These are phyloP conservation scores for Bipolaris zeicola DNA, from an alignment of 2,329 filamentous ascomycete genomes.

Conservation along the genomic window DNA sequence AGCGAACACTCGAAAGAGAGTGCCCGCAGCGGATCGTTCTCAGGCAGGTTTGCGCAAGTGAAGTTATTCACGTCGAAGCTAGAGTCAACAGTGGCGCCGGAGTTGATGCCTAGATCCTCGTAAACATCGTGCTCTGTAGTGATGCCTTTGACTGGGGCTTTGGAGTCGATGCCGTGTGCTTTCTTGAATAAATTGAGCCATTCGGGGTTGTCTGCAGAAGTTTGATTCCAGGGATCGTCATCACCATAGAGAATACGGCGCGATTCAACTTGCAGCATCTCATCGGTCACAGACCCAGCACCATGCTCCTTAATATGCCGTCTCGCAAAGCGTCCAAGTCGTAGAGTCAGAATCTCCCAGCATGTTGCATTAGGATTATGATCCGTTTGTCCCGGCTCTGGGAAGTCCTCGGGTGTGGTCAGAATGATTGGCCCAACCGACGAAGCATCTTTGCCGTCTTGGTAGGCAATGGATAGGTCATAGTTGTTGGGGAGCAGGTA, in stretches of 20 bases:
- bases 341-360: constrained; percentile 57
- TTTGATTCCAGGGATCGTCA: constrained; percentile 57
- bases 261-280: constrained; percentile 56
- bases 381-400: constrained; percentile 10
- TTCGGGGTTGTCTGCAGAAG: constrained; percentile 49
- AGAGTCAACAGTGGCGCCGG: constrained; percentile 29
- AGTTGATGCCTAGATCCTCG: constrained; percentile 43
- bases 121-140: constrained; percentile 33
- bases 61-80: constrained; percentile 43
- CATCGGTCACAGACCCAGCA: constrained; percentile 51
- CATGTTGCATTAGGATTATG: constrained; percentile 47
- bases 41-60: constrained; percentile 11
- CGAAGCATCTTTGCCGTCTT: constrained; percentile 15
- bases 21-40: constrained; percentile 19
- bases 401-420: constrained; percentile 25
- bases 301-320: constrained; percentile 47
- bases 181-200: constrained; percentile 58
- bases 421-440: constrained; percentile 25
- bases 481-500: constrained; percentile 30
- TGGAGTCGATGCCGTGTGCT: constrained; percentile 50
- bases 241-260: constrained; percentile 56
- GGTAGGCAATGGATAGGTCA: constrained; percentile 26
- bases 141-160: constrained; percentile 13
- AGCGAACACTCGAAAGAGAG: constrained; percentile 36
- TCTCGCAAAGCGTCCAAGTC: constrained; percentile 53